phyloP scores from a whole-genome alignment of 495 filamentous ascomycete species.

The Lasiosphaeris hirsuta region DNA sequence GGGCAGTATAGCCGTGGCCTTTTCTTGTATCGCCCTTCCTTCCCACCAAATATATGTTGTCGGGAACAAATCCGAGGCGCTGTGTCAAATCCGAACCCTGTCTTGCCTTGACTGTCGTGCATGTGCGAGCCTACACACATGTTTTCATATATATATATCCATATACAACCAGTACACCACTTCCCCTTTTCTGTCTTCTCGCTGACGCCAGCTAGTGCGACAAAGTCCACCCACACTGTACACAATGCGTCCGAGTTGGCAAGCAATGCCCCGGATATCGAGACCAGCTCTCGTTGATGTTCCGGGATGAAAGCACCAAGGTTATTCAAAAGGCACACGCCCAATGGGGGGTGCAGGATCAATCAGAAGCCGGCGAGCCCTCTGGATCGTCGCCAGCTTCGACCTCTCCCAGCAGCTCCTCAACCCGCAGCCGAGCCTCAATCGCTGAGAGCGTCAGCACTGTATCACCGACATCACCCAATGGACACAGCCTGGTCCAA shows the following conservation, averaged over 20 bases:
- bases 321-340: slow-evolving; percentile 62
- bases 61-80: too few species aligned
- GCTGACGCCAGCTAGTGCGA: slow-evolving; percentile 54
- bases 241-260: slow-evolving; percentile 57
- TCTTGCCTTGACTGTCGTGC: too few species aligned
- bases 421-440: slow-evolving; percentile 8
- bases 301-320: slow-evolving; percentile 68
- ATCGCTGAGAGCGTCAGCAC: slow-evolving; percentile 1
- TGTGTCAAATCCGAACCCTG: too few species aligned
- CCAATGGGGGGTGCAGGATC: slow-evolving; percentile 41
- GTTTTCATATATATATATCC: neutral
- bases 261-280: slow-evolving; percentile 67
- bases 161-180: slow-evolving; percentile 18
- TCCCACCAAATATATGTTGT: too few species aligned
- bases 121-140: neutral
- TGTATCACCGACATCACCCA: slow-evolving; percentile 10
- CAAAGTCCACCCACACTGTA: slow-evolving; percentile 60
- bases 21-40: too few species aligned
- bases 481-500: neutral
- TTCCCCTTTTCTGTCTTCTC: slow-evolving; percentile 4
- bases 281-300: slow-evolving; percentile 65
- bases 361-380: slow-evolving; percentile 15
- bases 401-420: slow-evolving; percentile 10
- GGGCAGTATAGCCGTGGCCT: too few species aligned
- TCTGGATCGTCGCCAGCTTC: slow-evolving; percentile 32